Conservation (phyloP, 495 filamentous ascomycete species). For the Tuber aestivum region DNA sequence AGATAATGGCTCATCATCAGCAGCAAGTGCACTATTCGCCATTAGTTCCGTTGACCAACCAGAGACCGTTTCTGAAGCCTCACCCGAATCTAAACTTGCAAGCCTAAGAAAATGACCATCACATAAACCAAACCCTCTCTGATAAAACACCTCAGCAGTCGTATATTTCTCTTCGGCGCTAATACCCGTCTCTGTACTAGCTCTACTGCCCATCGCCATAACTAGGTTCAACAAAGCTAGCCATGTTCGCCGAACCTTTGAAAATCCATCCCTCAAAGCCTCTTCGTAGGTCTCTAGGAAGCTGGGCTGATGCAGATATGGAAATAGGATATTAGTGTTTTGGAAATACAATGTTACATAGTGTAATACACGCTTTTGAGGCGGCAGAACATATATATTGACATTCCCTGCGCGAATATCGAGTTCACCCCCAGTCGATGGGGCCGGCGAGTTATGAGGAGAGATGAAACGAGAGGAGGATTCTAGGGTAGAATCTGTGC, state of each 20-base stretch:
- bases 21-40: conserved; percentile 43
- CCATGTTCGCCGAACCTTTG: conserved; percentile 44
- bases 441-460: conserved; percentile 19
- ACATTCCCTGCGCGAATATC: conserved; percentile 29
- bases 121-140: conserved; percentile 42
- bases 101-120: conserved; percentile 43
- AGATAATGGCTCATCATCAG: conserved; percentile 47
- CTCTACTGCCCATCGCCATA: conserved; percentile 41
- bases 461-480: conserved; percentile 23
- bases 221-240: conserved; percentile 41
- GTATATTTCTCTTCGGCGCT: conserved; percentile 40
- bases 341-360: conserved; percentile 44
- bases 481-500: conserved; percentile 24
- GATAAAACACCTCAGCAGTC: conserved; percentile 46
- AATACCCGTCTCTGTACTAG: conserved; percentile 36
- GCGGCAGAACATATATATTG: conserved; percentile 37
- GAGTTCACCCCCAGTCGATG: conserved; percentile 27
- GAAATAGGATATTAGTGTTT: conserved; percentile 47
- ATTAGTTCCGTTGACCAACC: not conserved
- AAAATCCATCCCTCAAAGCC: conserved; percentile 42
- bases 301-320: conserved; percentile 44
- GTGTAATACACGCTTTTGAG: conserved; percentile 27
- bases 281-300: conserved; percentile 46
- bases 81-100: conserved; percentile 45
- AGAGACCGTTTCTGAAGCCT: conserved; percentile 2